Evolutionary conservation across 2,329 filamentous ascomycete genomes (phyloP).

Genomic region (Ophiostoma australiae): DNA sequence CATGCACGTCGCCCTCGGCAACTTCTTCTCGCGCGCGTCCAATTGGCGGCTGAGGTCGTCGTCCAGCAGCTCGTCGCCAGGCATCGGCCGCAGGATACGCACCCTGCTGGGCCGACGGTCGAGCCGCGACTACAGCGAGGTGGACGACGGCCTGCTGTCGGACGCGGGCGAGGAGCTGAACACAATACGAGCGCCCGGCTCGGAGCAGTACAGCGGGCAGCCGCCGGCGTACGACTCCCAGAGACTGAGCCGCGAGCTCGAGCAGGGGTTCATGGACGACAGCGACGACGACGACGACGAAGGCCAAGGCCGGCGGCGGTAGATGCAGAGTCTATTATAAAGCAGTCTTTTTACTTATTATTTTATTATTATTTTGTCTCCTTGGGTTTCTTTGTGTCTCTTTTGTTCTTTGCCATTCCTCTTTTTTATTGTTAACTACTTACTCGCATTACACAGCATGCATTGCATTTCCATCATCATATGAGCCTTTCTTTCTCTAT

Average conservation of each 20-base stretch:
- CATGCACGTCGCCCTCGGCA: conserved; percentile 40
- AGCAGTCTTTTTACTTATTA: background rate
- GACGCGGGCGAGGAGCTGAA: conserved; percentile 61
- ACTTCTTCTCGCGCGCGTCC: conserved; percentile 35
- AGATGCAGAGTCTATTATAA: background rate
- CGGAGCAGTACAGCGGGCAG: background rate
- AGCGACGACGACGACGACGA: conserved; percentile 40
- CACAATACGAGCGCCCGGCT: conserved; percentile 35
- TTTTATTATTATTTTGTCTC: background rate
- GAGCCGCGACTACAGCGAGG: conserved; percentile 32
- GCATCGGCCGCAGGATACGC: background rate
- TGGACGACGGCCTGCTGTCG: conserved; percentile 38
- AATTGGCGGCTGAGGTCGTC: conserved; percentile 45
- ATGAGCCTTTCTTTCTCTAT: too few relatives aligned
- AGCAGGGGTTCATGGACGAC: conserved; percentile 45
- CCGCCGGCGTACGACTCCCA: conserved; percentile 44
- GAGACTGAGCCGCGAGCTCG: conserved; percentile 66
- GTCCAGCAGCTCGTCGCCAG: conserved; percentile 29
- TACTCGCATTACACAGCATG: background rate
- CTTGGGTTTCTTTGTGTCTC: too few relatives aligned
- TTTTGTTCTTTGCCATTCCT: too few relatives aligned
- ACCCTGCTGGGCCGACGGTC: conserved; percentile 21
- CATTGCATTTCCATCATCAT: background rate
- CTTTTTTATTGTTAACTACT: too few relatives aligned
- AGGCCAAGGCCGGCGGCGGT: background rate